These are phyloP conservation scores for Cladosporium sp. DNA, from an alignment of 2,329 filamentous ascomycete species.

Conservation along the genomic window DNA sequence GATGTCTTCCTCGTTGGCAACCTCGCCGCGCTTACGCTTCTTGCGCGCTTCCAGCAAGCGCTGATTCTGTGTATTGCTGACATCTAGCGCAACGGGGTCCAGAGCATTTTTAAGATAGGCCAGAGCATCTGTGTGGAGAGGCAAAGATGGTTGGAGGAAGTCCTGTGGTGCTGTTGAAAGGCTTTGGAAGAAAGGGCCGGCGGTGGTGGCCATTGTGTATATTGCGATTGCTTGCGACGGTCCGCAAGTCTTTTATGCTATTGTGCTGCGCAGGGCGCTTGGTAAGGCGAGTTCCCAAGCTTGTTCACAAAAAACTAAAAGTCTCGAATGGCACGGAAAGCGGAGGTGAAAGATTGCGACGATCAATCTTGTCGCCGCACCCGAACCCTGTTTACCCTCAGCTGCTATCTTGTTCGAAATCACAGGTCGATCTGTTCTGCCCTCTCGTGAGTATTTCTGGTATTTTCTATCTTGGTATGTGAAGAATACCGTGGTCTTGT, in stretches of 20 bases:
- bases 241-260: not conserved
- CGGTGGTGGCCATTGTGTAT: not conserved
- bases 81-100: conserved; percentile 69
- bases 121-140: conserved; percentile 66
- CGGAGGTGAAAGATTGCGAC: not conserved
- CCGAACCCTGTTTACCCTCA: not conserved
- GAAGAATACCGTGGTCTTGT: no score
- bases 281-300: not conserved
- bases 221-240: not conserved
- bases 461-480: no score
- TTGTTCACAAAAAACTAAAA: conserved; percentile 1
- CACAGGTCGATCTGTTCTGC: not conserved
- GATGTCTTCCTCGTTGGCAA: conserved; percentile 48
- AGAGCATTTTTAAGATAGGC: conserved; percentile 75
- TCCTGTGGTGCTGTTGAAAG: conserved; percentile 50
- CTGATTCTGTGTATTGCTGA: conserved; percentile 68
- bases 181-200: conserved; percentile 14
- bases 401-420: not conserved
- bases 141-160: conserved; percentile 70
- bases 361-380: not conserved
- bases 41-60: conserved; percentile 64
- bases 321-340: conserved; percentile 1
- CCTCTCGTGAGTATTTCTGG: no score
- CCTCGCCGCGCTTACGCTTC: conserved; percentile 69
- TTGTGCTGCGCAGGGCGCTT: not conserved